These are phyloP conservation scores for Parascedosporium putredinis DNA, from an alignment of 2,329 filamentous ascomycete species.

Conservation along the genomic window DNA sequence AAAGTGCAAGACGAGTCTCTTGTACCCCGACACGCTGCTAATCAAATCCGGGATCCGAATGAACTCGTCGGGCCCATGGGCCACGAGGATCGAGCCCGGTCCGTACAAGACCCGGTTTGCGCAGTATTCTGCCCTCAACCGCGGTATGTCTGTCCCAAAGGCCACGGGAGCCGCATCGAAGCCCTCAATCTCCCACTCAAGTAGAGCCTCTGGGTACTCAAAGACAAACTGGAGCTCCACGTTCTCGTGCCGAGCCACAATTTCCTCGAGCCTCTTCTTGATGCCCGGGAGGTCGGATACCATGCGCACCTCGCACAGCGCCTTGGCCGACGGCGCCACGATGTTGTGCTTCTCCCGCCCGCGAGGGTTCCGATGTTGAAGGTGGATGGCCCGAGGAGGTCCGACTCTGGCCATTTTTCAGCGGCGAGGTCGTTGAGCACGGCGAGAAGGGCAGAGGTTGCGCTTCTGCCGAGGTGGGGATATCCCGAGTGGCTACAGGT, in stretches of 20 bases:
- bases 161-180: slow-evolving; percentile 78
- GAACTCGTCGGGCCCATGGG: slow-evolving; percentile 76
- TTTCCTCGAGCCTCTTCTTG: slow-evolving; percentile 20
- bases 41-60: slow-evolving; percentile 32
- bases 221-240: slow-evolving; percentile 24
- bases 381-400: slow-evolving; percentile 63
- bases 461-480: slow-evolving; percentile 66
- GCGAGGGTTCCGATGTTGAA: slow-evolving; percentile 72
- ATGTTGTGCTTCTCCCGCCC: slow-evolving; percentile 76
- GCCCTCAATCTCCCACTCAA: slow-evolving; percentile 18
- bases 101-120: slow-evolving; percentile 59
- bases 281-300: slow-evolving; percentile 23
- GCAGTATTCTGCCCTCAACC: slow-evolving; percentile 54
- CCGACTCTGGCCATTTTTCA: slow-evolving; percentile 21
- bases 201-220: slow-evolving; percentile 25
- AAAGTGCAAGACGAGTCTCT: slow-evolving; percentile 19
- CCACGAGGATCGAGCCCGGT: slow-evolving; percentile 69
- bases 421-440: slow-evolving; percentile 22
- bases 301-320: slow-evolving; percentile 28
- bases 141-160: slow-evolving; percentile 87
- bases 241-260: slow-evolving; percentile 21
- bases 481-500: slow-evolving; percentile 93
- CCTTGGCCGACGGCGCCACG: slow-evolving; percentile 24
- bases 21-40: slow-evolving; percentile 26
- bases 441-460: slow-evolving; percentile 20